phyloP scores from a whole-genome alignment of 2,329 filamentous ascomycete genomes.

The Aspergillus sp. region DNA sequence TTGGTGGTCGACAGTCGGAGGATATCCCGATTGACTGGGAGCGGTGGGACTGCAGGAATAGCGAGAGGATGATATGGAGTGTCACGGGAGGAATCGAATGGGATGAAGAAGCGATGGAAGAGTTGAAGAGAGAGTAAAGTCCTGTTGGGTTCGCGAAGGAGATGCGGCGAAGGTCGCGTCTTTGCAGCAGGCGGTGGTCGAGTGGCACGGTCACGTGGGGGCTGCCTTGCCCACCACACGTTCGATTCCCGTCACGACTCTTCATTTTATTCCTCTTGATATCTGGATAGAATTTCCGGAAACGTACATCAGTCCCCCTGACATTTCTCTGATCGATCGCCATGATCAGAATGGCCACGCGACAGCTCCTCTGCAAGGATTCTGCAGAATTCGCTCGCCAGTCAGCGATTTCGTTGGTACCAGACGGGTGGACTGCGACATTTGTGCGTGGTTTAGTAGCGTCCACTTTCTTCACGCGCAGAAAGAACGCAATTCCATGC shows the following conservation, averaged over 20 bases:
- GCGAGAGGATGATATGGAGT: no score
- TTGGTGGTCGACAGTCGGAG: no score
- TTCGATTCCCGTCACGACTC: slow-evolving; percentile 14
- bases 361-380: no score
- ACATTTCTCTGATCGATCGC: no score
- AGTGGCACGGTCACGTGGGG: slow-evolving; percentile 16
- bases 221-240: background rate
- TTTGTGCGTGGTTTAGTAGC: slow-evolving; percentile 34
- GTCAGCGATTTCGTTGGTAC: background rate
- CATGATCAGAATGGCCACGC: no score
- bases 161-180: slow-evolving; percentile 1
- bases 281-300: no score
- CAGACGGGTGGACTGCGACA: slow-evolving; percentile 25
- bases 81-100: no score
- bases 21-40: no score
- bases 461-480: slow-evolving; percentile 20
- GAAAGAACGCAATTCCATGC: slow-evolving; percentile 30
- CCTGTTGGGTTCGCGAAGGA: slow-evolving; percentile 1
- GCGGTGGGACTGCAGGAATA: no score
- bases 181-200: slow-evolving; percentile 7
- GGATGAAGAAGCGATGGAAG: slow-evolving; percentile 1
- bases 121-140: background rate
- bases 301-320: no score
- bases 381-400: background rate
- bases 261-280: background rate